phyloP scores from a whole-genome alignment of 1,139 yeast genomes.

The Yamadazyma taylorii region DNA sequence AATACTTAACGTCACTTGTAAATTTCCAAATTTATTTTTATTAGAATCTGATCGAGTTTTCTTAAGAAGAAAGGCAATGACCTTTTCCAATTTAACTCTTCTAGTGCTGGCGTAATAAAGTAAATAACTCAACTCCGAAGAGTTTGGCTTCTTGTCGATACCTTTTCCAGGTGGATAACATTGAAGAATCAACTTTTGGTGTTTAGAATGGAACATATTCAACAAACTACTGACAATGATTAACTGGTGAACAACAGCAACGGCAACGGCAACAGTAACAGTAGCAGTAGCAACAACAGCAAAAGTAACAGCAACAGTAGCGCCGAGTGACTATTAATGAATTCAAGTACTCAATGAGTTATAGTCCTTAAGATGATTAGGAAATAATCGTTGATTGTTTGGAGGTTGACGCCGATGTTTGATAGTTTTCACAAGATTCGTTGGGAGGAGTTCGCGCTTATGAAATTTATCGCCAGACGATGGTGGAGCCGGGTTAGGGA shows the following conservation, averaged over 20 bases:
- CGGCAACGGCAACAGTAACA: not conserved
- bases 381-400: no score
- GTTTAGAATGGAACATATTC: conserved; percentile 65
- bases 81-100: conserved; percentile 84
- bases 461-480: not conserved
- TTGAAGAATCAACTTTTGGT: conserved; percentile 83
- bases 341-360: no score
- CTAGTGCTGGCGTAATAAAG: conserved; percentile 91
- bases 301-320: no score
- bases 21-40: conserved; percentile 69
- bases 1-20: conserved; percentile 78
- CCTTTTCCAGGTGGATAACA: conserved; percentile 92
- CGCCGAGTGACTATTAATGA: no score
- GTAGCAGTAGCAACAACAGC: no score
- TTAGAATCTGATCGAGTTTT: conserved; percentile 64
- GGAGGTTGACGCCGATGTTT: no score
- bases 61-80: conserved; percentile 65
- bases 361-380: no score
- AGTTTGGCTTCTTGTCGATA: conserved; percentile 84
- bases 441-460: not conserved
- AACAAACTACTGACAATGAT: no score
- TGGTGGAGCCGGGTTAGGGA: no score
- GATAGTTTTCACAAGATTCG: no score
- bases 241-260: not conserved
- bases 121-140: conserved; percentile 85